These are phyloP conservation scores for Linnemannia schmuckeri DNA, from an alignment of 192 early-diverging fungal genomes.

Conservation along the genomic window DNA sequence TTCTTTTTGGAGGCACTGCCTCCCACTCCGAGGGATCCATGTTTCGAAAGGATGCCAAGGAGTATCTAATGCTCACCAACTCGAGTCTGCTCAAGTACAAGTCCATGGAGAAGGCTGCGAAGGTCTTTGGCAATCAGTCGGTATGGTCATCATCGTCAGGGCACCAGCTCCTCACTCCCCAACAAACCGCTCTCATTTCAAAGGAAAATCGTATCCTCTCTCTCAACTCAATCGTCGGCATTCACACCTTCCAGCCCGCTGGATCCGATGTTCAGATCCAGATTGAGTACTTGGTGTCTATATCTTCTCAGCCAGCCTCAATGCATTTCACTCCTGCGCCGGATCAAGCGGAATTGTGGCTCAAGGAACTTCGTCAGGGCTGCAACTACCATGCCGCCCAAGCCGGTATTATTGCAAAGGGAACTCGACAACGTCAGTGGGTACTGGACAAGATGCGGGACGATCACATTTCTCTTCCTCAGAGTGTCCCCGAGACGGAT, in stretches of 20 bases:
- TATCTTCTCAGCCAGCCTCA: conserved; percentile 44
- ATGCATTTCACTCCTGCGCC: conserved; percentile 50
- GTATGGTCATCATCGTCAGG: conserved; percentile 47
- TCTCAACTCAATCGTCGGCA: conserved; percentile 47
- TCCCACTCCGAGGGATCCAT: conserved; percentile 35
- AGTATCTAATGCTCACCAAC: conserved; percentile 49
- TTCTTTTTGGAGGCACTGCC: conserved; percentile 49
- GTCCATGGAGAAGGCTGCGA: conserved; percentile 54
- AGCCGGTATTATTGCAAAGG: conserved; percentile 42
- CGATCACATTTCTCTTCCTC: conserved; percentile 44
- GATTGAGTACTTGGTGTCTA: conserved; percentile 47
- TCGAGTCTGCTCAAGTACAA: conserved; percentile 50
- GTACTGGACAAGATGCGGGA: conserved; percentile 40
- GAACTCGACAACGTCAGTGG: conserved; percentile 53
- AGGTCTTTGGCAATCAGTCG: conserved; percentile 54
- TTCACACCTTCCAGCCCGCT: conserved; percentile 20
- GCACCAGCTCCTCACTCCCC: conserved; percentile 45
- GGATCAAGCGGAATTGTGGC: conserved; percentile 35
- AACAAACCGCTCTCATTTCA: conserved; percentile 38
- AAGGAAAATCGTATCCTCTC: conserved; percentile 46
- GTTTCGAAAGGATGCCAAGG: conserved; percentile 47
- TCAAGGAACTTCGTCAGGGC: conserved; percentile 42
- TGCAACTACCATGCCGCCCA: conserved; percentile 50
- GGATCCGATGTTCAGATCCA: conserved; percentile 39
- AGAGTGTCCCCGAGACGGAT: conserved; percentile 47